Base-by-base conservation (phyloP, 345 rosid genomes). In the Citrus australasica region DNA sequence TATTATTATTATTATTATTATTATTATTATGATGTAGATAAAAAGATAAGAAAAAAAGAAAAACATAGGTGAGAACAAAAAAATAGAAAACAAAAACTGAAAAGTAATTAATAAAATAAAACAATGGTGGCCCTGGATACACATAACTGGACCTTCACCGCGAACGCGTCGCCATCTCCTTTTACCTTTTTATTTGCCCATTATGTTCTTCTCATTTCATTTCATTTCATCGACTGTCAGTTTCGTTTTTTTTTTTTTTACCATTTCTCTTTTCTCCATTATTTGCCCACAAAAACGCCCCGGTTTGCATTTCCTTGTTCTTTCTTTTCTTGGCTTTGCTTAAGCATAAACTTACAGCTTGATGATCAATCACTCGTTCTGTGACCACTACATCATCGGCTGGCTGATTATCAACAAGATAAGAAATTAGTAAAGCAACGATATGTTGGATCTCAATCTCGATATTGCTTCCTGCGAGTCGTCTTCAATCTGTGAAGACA, bases 361-460 rank as follows among this genome's bases (percentile, higher is more conserved):
- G 17, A 46, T 46, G 51, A 11, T 46, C 51, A 4, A 46, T 46
- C 51, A 9, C 51, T 13, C 14, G 51, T 46, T 13, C 5, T 11
- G 17, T 46, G 51, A 46, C 51, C 51, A 46, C 14, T 17, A 1
- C 2, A 8, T 13, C 51, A 1, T 46, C 17, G 0, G 51, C 4
- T 42, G 16, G 48, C 16, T 42, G 48, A 42, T 42, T 42, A 11
- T 11, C 48, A 16, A 51, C 21, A 0, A 17, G 56, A 16, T 42
- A 42, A 16, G 7, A 16, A 51, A 51, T 4, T 19, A 53, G 10
- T 8, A 67, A 7, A 3, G 8, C 21, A 21, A 5, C 38, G 62
- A 64, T 83, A 89, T 87, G 91, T 85, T 88, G 87, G 93, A 91
- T 88, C 95, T 91, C 80, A 91, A 91, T 74, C 89, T 91, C 59